These are phyloP conservation scores for Blepharisma japonicum DNA, from an alignment of 73 alveolate species.

Conservation along the genomic window DNA sequence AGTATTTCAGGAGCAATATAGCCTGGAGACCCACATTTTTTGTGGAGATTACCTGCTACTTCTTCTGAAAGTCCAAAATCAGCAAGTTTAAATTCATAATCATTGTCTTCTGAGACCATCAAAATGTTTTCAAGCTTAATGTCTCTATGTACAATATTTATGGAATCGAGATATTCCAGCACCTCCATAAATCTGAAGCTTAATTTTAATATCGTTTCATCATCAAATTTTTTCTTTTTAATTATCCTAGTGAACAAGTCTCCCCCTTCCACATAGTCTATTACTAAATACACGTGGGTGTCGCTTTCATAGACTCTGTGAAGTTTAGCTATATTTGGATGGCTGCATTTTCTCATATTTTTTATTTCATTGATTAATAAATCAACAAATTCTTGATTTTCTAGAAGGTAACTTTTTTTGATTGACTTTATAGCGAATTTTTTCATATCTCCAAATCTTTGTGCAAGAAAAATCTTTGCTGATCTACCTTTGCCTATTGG, in stretches of 20 bases:
- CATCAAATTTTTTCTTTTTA: not conserved
- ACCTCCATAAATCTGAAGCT: conserved; percentile 24
- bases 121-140: conserved; percentile 73
- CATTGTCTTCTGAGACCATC: conserved; percentile 52
- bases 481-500: not conserved
- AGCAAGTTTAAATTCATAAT: conserved; percentile 50
- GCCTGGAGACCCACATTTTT: conserved; percentile 72
- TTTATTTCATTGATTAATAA: conserved; percentile 35
- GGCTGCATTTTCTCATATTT: conserved; percentile 30
- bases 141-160: conserved; percentile 67
- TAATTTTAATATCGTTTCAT: not conserved
- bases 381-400: not conserved
- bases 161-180: conserved; percentile 43
- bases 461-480: not conserved
- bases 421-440: not conserved
- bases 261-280: conserved; percentile 57
- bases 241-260: conserved; percentile 39
- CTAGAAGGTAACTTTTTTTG: not conserved
- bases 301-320: conserved; percentile 57
- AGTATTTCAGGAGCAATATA: conserved; percentile 83
- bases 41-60: conserved; percentile 13
- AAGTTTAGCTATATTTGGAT: conserved; percentile 24
- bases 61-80: conserved; percentile 67
- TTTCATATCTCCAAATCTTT: not conserved
- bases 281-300: conserved; percentile 36